phyloP scores from a whole-genome alignment of 257 asterid genomes.

The Solanum infundibuliforme region DNA sequence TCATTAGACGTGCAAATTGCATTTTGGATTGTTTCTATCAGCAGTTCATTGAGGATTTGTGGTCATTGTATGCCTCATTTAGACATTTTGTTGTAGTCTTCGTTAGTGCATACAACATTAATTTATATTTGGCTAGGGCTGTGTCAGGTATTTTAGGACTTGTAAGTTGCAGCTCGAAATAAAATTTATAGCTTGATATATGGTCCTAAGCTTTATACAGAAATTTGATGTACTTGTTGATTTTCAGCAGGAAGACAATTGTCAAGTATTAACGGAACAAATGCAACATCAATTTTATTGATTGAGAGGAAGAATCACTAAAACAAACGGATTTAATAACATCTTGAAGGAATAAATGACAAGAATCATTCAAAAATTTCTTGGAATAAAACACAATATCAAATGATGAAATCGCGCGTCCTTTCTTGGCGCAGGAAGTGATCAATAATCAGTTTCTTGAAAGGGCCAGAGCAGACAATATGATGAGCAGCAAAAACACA shows the following conservation, averaged over 20 bases:
- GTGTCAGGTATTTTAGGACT: background rate
- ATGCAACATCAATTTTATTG: background rate
- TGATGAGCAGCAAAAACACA: constrained; percentile 39
- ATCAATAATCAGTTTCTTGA: constrained; percentile 12
- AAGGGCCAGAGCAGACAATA: constrained; percentile 49
- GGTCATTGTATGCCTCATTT: background rate
- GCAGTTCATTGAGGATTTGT: background rate
- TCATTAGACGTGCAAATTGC: background rate
- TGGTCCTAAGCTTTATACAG: background rate
- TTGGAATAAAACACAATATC: background rate
- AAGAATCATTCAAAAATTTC: background rate
- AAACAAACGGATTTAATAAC: background rate
- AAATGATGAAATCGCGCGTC: background rate
- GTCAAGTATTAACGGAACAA: background rate
- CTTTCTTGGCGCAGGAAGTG: background rate
- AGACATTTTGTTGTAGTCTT: background rate
- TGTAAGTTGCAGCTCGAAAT: background rate
- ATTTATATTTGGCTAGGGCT: background rate
- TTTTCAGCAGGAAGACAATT: background rate
- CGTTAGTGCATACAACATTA: background rate
- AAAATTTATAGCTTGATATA: background rate
- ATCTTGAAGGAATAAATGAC: background rate
- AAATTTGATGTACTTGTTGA: background rate
- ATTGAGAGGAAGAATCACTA: background rate
- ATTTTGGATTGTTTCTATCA: background rate